Evolutionary conservation across 768 basidiomycete species (phyloP), one percentile per base, ranked within the genome.

Genomic region (Podaxis rugospora): DNA sequence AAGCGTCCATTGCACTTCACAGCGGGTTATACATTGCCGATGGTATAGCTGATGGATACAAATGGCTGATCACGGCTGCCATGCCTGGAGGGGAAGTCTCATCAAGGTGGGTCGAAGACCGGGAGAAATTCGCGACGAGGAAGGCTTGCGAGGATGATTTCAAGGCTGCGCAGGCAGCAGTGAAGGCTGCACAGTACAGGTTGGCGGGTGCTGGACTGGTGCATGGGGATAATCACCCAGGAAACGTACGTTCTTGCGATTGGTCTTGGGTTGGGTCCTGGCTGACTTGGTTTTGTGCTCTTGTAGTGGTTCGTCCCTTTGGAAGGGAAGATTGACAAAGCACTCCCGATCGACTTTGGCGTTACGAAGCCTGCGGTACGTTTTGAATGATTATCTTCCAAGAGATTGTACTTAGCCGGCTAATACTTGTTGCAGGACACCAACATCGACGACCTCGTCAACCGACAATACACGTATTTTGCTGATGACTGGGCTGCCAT

Each of bases 1-100:
- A 39, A 23, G 57, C 46, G 1, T 36, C 57, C 2, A 1, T 40
- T 2, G 57, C 47, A 2, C 49, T 58, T 16, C 2, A 39, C 1
- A 58, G 49, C 47, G 14, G 35, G 3, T 35, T 58, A 18, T 58
- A 13, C 13, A 23, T 50, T 21, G 35, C 21, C 4, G 23, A 49
- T 0, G 57, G 57, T 7, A 39, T 11, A 10, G 35, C 39, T n/a
- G 49, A 37, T 7, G 35, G 25, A 13, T 58, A 39, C 37, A 25
- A 5, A 11, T 58, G 57, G 57, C 37, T 58, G 1, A 51, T 58
- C 49, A 58, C 57, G 7, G 57, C 13, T 39, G 37, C 57, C 25
- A 50, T 50, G 32, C 49, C 57, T 39, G 57, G 46, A 25, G 57
- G 57, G 2, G 47, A 58, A 11, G 10, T 58, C 5, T 50, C 44